Evolutionary conservation across 2,329 filamentous ascomycete species (phyloP).

Genomic region (Magnaporthales sp.): DNA sequence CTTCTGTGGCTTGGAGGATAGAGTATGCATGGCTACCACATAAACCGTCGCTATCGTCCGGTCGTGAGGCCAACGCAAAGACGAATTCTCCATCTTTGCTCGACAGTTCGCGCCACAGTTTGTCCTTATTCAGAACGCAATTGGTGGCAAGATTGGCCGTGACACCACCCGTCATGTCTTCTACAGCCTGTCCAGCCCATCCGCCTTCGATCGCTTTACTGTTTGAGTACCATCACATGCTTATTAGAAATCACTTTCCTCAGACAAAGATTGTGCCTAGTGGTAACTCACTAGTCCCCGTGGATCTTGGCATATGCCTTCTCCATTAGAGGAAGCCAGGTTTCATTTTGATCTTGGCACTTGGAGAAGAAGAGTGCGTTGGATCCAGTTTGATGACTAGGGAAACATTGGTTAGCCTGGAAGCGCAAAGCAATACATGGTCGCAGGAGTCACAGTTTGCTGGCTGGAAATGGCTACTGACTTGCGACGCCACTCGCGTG

Average conservation of each 20-base stretch:
- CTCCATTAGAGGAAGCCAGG: constrained; percentile 65
- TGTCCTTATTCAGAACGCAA: constrained; percentile 56
- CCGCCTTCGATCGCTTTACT: constrained; percentile 54
- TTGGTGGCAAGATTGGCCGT: constrained; percentile 45
- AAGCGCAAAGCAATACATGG: no score
- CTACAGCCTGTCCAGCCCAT: constrained; percentile 45
- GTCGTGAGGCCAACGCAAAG: constrained; percentile 27
- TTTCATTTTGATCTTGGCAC: constrained; percentile 61
- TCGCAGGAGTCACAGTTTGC: not conserved
- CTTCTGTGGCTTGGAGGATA: constrained; percentile 37
- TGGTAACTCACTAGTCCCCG: constrained; percentile 48
- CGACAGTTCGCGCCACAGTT: constrained; percentile 61
- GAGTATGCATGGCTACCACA: constrained; percentile 41
- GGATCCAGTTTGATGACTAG: constrained; percentile 53
- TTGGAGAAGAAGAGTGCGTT: constrained; percentile 62
- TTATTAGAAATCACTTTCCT: not conserved
- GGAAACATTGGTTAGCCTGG: not conserved
- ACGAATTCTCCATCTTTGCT: constrained; percentile 60
- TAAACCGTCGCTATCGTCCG: constrained; percentile 27
- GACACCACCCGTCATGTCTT: constrained; percentile 46
- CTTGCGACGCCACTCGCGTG: not conserved
- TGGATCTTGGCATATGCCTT: constrained; percentile 74
- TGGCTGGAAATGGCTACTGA: not conserved
- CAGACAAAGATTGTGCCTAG: not conserved
- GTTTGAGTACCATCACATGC: not conserved